A percentile compares a stretch with the other conserved stretches of the same genome.
These are phyloP conservation scores for Retiboletus flavoniger DNA, from an alignment of 1,284 basidiomycete species.

Conservation along the genomic window DNA sequence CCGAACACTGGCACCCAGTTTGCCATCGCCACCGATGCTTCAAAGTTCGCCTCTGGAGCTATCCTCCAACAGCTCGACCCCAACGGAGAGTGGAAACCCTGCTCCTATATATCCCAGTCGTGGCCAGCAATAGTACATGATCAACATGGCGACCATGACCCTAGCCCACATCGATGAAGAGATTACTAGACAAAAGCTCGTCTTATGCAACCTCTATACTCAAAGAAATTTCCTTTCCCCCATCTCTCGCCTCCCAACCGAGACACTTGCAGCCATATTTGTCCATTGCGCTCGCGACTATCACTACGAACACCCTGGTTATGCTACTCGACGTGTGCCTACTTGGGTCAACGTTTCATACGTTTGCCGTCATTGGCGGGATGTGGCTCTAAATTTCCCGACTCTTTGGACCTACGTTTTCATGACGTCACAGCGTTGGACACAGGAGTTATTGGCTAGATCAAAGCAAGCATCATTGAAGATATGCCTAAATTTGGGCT, in stretches of 20 bases:
- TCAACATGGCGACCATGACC: background rate
- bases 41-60: too few relatives aligned
- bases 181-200: background rate
- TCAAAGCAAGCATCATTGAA: conserved; percentile 34
- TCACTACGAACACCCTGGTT: background rate
- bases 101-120: too few relatives aligned
- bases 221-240: conserved; percentile 29
- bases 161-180: background rate
- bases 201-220: conserved; percentile 12
- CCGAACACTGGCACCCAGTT: too few relatives aligned
- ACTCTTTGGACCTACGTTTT: conserved; percentile 33
- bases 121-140: too few relatives aligned
- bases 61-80: too few relatives aligned
- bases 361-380: conserved; percentile 38
- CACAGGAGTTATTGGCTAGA: conserved; percentile 33
- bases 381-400: conserved; percentile 32
- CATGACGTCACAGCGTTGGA: conserved; percentile 24
- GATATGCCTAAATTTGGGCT: conserved; percentile 12
- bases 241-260: conserved; percentile 28
- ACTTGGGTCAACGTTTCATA: conserved; percentile 28
- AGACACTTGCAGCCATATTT: conserved; percentile 21
- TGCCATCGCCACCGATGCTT: too few relatives aligned
- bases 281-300: conserved; percentile 8
- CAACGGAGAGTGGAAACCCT: too few relatives aligned
- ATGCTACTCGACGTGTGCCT: background rate